Conservation (phyloP, 345 rosid species). For the Dovyalis caffra region DNA sequence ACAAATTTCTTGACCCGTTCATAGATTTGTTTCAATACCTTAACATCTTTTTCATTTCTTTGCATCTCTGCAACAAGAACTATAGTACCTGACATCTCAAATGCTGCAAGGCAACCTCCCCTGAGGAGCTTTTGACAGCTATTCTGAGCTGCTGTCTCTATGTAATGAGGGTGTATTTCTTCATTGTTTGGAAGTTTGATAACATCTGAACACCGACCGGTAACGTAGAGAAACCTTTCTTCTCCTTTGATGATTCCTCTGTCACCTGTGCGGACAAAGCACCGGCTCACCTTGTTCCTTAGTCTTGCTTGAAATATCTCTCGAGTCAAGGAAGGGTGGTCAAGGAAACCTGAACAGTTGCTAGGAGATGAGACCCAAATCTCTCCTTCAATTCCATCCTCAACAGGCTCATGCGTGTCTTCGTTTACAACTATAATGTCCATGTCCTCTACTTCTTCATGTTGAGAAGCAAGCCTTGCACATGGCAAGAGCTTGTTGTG, state of each 20-base stretch:
- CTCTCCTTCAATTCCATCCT: slow-evolving; percentile 59
- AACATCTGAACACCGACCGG: slow-evolving; percentile 49
- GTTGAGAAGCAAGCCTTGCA: slow-evolving; percentile 36
- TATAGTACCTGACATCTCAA: slow-evolving; percentile 31
- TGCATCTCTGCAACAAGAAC: slow-evolving; percentile 51
- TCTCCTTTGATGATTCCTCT: slow-evolving; percentile 50
- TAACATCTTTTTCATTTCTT: slow-evolving; percentile 23
- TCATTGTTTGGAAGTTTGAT: slow-evolving; percentile 30
- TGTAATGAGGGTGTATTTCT: slow-evolving; percentile 52
- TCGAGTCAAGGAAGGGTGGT: slow-evolving; percentile 48
- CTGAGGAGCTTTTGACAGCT: slow-evolving; percentile 37
- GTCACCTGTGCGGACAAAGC: slow-evolving; percentile 52
- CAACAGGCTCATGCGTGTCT: slow-evolving; percentile 38
- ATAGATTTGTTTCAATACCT: slow-evolving; percentile 31
- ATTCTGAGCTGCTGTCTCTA: slow-evolving; percentile 44
- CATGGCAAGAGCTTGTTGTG: slow-evolving; percentile 50
- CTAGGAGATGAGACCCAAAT: slow-evolving; percentile 72
- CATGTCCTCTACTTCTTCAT: slow-evolving; percentile 43
- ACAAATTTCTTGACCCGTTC: slow-evolving; percentile 35
- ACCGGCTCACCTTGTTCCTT: slow-evolving; percentile 18
- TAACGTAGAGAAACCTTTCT: slow-evolving; percentile 50
- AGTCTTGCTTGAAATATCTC: slow-evolving; percentile 45
- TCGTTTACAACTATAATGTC: slow-evolving; percentile 48
- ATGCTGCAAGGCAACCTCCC: slow-evolving; percentile 56
- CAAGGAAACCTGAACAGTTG: slow-evolving; percentile 54